Percentiles rank a stretch among this genome's conserved stretches.
Evolutionary conservation across 768 basidiomycete genomes (phyloP).

Genomic region (Lactifluus echinatus): DNA sequence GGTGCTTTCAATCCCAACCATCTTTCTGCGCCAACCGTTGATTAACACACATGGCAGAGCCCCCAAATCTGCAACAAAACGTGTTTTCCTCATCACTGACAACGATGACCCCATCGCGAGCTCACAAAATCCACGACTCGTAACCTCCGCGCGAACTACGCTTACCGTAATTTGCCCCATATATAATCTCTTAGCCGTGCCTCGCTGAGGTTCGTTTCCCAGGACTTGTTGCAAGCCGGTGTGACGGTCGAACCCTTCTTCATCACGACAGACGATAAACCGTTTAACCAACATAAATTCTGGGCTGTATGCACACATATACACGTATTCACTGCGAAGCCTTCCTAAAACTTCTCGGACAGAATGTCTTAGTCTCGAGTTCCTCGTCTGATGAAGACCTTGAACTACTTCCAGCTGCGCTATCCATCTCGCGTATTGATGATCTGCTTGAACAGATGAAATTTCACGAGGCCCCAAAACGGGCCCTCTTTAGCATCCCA

Average conservation of each 20-base stretch:
- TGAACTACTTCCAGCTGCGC: constrained; percentile 50
- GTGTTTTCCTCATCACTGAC: constrained; percentile 90
- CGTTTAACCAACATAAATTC: constrained; percentile 68
- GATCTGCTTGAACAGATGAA: constrained; percentile 75
- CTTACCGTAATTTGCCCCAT: constrained; percentile 38
- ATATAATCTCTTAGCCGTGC: not conserved
- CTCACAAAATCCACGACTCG: constrained; percentile 46
- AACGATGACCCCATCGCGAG: constrained; percentile 68
- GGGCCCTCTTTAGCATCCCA: constrained; percentile 73
- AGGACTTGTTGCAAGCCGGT: constrained; percentile 80
- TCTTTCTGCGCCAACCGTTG: not conserved
- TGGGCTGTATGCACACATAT: constrained; percentile 50
- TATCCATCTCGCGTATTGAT: constrained; percentile 69
- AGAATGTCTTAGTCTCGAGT: constrained; percentile 56
- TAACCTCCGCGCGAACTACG: constrained; percentile 64
- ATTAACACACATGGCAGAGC: constrained; percentile 38
- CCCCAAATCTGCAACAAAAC: constrained; percentile 83
- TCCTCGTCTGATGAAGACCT: constrained; percentile 45
- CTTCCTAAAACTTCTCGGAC: constrained; percentile 1
- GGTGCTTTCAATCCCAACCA: constrained; percentile 35
- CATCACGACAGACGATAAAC: constrained; percentile 56
- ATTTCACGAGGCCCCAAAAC: constrained; percentile 75
- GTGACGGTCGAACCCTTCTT: constrained; percentile 84
- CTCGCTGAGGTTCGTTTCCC: not conserved
- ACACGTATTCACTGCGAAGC: not conserved